Base-by-base conservation (phyloP, 495 filamentous ascomycete species). In the Penicillium arizonense region DNA sequence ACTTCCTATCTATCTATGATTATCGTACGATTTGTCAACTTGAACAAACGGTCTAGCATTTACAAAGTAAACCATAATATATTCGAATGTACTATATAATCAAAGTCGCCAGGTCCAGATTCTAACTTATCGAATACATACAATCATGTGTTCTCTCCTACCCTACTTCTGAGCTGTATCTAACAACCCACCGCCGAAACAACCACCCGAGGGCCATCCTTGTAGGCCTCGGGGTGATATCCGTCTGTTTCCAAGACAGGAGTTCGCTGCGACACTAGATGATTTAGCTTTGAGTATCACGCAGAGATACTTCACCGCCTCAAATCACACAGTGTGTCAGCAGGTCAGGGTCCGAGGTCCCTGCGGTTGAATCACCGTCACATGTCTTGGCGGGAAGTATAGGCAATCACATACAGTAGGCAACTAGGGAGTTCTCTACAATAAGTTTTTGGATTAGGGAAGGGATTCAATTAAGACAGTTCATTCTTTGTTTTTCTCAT, bases 311-410 rank as follows among this genome's bases (percentile, higher is more conserved):
- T 4, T 18, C 9, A 30, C 2, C 2, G 6, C 2, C 33, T 35
- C 10, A 1, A 20, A 28, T 50, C 48, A 50, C 39, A 50, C 28
- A 42, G 21, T 21, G 13, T 24, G 48, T 50, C 48, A 50, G 30
- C 38, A 50, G 48, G 28, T 34, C 38, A 50, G 21, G 24, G 18
- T 16, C 18, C 47, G 42, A 16, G 37, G 30, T 18, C 21, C 30
- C 30, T 50, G 47, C 37, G 41, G 48, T 24, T 43, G 37, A 21
- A 42, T 34, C 20, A 12, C 18, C 2, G 34, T 50, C 48, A 50
- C 48, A 50, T 50, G 48, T 26, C 23, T 21, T 30, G 12, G 30
- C 5, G 12, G 20, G 16, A 28, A 30, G 13, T 38, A 47, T 36
- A 46, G 23, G 5, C 23, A 24, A 24, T 39, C 36, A 39, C 36